Conservation (phyloP, 1,284 basidiomycete genomes). For the Flammula alnicola region DNA sequence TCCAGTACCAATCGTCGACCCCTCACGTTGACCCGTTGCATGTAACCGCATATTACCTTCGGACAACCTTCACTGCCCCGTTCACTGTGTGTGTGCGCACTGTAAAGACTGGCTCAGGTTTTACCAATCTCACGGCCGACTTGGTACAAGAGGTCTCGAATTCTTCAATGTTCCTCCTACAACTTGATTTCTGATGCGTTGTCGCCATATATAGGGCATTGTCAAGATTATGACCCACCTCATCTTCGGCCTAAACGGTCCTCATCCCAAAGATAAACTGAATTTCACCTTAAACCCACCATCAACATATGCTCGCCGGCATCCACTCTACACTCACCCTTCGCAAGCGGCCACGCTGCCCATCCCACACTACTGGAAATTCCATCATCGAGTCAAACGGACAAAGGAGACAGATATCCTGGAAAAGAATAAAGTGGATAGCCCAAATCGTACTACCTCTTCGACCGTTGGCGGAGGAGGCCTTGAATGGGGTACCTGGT, state of each 20-base stretch:
- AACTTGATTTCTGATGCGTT: background rate
- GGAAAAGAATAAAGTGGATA: constrained; percentile 40
- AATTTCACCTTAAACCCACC: constrained; percentile 47
- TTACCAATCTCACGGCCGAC: constrained; percentile 60
- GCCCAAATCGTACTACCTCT: constrained; percentile 38
- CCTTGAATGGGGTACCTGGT: constrained; percentile 62
- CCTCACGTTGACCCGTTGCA: constrained; percentile 59
- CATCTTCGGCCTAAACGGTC: constrained; percentile 56
- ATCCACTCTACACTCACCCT: constrained; percentile 59
- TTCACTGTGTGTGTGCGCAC: constrained; percentile 52
- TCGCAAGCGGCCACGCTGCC: constrained; percentile 34
- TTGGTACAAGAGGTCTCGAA: constrained; percentile 55
- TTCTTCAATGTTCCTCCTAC: background rate
- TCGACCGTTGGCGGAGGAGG: constrained; percentile 51
- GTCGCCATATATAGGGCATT: constrained; percentile 39
- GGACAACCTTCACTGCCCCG: constrained; percentile 40
- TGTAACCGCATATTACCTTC: constrained; percentile 61
- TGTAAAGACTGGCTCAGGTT: constrained; percentile 51
- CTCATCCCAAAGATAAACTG: constrained; percentile 30
- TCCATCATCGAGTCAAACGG: constrained; percentile 38
- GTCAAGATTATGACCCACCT: constrained; percentile 54
- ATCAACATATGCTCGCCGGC: constrained; percentile 56
- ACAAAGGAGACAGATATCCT: constrained; percentile 46
- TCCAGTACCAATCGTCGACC: constrained; percentile 50
- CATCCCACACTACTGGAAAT: constrained; percentile 36